Evolutionary conservation across 1,139 yeast species (phyloP).

Genomic region (Lodderomyces pseudojiufengensis): DNA sequence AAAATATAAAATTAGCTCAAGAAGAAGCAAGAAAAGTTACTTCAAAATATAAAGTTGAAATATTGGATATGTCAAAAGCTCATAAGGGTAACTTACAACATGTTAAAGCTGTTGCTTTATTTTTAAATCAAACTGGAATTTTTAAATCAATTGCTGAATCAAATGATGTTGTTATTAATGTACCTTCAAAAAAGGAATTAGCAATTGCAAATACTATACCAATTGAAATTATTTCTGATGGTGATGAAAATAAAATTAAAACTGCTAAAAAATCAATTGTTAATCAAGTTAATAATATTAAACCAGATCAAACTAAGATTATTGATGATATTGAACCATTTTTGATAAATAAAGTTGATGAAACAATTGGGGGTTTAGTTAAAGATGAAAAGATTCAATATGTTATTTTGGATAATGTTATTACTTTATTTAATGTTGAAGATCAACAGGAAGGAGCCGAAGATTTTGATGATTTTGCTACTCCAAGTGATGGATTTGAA

Average conservation of each 20-base stretch:
- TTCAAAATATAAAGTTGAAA: slow-evolving; percentile 53
- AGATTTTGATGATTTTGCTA: slow-evolving; percentile 35
- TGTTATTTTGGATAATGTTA: slow-evolving; percentile 47
- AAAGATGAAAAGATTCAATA: slow-evolving; percentile 49
- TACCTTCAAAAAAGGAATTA: slow-evolving; percentile 44
- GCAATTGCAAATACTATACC: slow-evolving; percentile 27
- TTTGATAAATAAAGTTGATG: slow-evolving; percentile 52
- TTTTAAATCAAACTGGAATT: slow-evolving; percentile 50
- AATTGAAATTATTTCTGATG: slow-evolving; percentile 38
- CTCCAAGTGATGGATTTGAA: slow-evolving; percentile 27
- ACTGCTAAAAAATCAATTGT: slow-evolving; percentile 64
- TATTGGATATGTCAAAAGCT: slow-evolving; percentile 79
- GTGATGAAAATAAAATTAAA: slow-evolving; percentile 37
- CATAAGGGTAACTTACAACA: slow-evolving; percentile 78
- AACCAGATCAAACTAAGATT: slow-evolving; percentile 61
- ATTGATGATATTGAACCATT: slow-evolving; percentile 69
- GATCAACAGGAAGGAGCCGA: slow-evolving; percentile 25
- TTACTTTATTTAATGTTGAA: slow-evolving; percentile 37
- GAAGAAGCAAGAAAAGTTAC: slow-evolving; percentile 52
- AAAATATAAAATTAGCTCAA: slow-evolving; percentile 58
- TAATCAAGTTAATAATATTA: slow-evolving; percentile 62
- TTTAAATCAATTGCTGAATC: slow-evolving; percentile 45
- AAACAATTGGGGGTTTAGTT: slow-evolving; percentile 43
- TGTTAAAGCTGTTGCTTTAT: slow-evolving; percentile 70
- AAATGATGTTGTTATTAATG: slow-evolving; percentile 50